phyloP scores from a whole-genome alignment of 306 rosid species.

The Datisca glomerata region DNA sequence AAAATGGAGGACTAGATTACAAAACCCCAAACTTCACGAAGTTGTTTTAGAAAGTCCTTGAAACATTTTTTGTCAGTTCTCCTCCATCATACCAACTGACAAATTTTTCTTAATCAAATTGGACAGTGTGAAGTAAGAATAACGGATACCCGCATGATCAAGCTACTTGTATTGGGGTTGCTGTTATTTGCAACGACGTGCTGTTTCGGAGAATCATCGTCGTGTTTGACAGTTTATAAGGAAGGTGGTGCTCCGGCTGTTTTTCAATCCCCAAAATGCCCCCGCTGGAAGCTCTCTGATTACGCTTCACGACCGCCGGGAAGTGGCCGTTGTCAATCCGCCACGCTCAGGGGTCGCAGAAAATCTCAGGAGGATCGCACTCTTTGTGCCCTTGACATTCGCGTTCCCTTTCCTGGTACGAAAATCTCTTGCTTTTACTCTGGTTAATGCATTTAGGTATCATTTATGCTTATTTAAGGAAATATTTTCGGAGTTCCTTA shows the following conservation, averaged over 20 bases:
- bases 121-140: too few species aligned
- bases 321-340: constrained; percentile 46
- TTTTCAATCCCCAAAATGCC: constrained; percentile 82
- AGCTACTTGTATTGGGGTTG: constrained; percentile 12
- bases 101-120: too few species aligned
- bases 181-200: constrained; percentile 17
- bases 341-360: constrained; percentile 70
- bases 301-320: constrained; percentile 25
- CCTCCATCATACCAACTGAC: too few species aligned
- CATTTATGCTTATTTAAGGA: neutral
- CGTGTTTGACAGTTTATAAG: constrained; percentile 66
- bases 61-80: too few species aligned
- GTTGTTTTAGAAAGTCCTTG: too few species aligned
- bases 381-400: constrained; percentile 70
- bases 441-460: neutral
- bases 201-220: constrained; percentile 50
- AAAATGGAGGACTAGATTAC: too few species aligned
- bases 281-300: constrained; percentile 69
- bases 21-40: too few species aligned
- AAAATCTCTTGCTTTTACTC: constrained; percentile 1
- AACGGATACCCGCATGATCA: too few species aligned
- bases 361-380: constrained; percentile 71
- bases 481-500: too few species aligned
- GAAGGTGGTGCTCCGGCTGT: constrained; percentile 94
- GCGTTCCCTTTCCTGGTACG: constrained; percentile 68